phyloP scores from a whole-genome alignment of 495 filamentous ascomycete genomes.

The Penicilliopsis zonata region DNA sequence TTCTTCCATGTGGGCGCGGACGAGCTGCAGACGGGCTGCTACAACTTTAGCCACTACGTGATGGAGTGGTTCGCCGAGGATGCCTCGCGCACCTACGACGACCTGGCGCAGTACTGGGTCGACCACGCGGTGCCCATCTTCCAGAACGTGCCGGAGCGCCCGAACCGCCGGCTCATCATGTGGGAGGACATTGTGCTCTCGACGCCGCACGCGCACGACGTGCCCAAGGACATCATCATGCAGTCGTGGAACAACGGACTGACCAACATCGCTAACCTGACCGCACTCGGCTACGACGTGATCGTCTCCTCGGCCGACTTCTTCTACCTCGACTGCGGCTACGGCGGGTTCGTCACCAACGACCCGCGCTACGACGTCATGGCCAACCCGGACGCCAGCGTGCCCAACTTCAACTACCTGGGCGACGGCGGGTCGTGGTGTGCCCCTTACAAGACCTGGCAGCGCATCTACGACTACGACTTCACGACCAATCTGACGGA shows the following conservation, averaged over 20 bases:
- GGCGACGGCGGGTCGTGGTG: conserved; percentile 45
- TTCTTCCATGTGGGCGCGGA: conserved; percentile 46
- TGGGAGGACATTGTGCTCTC: conserved; percentile 42
- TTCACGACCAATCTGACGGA: conserved; percentile 38
- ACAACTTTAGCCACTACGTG: conserved; percentile 38
- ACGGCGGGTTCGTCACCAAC: conserved; percentile 41
- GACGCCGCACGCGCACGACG: conserved; percentile 25
- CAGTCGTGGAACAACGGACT: conserved; percentile 45
- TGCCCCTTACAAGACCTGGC: conserved; percentile 48
- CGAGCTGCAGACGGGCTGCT: conserved; percentile 40
- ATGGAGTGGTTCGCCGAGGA: conserved; percentile 37
- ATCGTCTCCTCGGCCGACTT: conserved; percentile 43
- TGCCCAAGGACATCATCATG: conserved; percentile 40
- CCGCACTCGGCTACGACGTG: conserved; percentile 37
- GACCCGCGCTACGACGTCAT: conserved; percentile 40
- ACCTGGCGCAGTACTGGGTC: conserved; percentile 42
- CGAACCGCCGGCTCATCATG: conserved; percentile 38
- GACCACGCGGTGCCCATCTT: conserved; percentile 44
- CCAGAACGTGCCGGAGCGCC: conserved; percentile 13
- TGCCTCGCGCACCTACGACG: conserved; percentile 36
- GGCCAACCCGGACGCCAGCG: conserved; percentile 28
- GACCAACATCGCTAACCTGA: conserved; percentile 38
- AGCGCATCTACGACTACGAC: conserved; percentile 49
- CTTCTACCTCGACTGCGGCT: conserved; percentile 46
- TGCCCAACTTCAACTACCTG: conserved; percentile 40